Percentiles rank a stretch among this genome's conserved stretches.
phyloP scores from a whole-genome alignment of 1,139 yeast genomes.

The Magnusiomyces magnusii region DNA sequence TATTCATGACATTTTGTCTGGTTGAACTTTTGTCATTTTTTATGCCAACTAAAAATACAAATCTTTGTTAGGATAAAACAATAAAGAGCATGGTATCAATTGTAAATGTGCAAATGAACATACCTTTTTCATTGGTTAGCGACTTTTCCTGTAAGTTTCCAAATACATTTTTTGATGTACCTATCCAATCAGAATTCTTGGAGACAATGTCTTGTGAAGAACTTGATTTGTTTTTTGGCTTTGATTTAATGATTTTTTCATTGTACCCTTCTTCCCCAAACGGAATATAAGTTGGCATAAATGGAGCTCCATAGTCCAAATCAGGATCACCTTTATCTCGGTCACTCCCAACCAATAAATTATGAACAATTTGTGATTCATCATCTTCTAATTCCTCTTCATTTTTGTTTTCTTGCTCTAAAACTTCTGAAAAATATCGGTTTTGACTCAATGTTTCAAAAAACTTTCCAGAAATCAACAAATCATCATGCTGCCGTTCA shows the following conservation, averaged over 20 bases:
- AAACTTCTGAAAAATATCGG: neutral
- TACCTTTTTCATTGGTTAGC: neutral
- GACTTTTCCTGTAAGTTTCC: too few species aligned
- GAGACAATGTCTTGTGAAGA: too few species aligned
- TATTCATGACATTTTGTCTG: too few species aligned
- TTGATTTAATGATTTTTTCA: neutral
- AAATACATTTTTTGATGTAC: too few species aligned
- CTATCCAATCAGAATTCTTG: neutral
- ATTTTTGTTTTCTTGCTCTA: neutral
- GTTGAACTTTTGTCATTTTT: neutral
- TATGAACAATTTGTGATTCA: neutral
- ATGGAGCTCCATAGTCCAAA: conserved; percentile 3
- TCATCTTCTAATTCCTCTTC: neutral
- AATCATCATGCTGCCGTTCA: too few species aligned
- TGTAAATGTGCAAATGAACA: neutral
- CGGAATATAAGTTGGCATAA: neutral
- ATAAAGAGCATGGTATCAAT: too few species aligned
- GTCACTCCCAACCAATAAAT: conserved; percentile 3
- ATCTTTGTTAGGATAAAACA: too few species aligned
- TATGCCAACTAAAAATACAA: neutral
- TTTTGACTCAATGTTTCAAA: neutral
- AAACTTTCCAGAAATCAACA: too few species aligned
- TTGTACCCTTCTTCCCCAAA: neutral
- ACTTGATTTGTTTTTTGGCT: too few species aligned
- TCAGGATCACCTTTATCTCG: neutral